Evolutionary conservation across 345 rosid genomes (phyloP), one percentile per base, ranked within the genome.

Genomic region (Microcos paniculata): DNA sequence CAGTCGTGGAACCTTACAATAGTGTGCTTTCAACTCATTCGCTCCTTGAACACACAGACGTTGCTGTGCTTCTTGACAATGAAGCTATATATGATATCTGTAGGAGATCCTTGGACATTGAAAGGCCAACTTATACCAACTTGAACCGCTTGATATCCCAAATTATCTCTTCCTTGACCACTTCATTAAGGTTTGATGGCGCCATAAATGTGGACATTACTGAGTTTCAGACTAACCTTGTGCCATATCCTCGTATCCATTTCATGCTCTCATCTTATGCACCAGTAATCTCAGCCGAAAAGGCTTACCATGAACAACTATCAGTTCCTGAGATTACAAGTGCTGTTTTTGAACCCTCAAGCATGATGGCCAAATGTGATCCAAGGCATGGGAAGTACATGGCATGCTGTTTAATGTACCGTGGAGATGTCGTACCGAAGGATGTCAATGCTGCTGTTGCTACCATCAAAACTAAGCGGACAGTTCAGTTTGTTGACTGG

Each of bases 301-400:
- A 90, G 85, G 97, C 94, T 76, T 92, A 76, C 84, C 94, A 90
- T 56, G 94, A 92, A 82, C 94, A 89, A 85, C 78, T 90, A 35
- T 92, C 94, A 0, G 85, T 92, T 71, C 91, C 93, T 59, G 97
- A 92, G 81, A 88, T 92, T 78, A 92, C 97, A 1, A 90, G 83
- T 73, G 83, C 92, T 31, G 94, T 90, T 70, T 92, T 92, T 78
- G 93, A 92, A 70, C 97, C 97, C 24, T 85, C 93, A 19, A 90
- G 85, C 76, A 90, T 89, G 97, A 92, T 90, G 97, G 93, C 93
- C 53, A 92, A 90, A 86, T 92, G 93, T 75, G 97, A 92, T 77
- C 94, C 97, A 23, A 85, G 97, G 82, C 94, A 90, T 2, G 97
- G 94, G 62, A 92, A 92, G 79, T 90, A 90, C 86, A 92, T 90